Base-by-base conservation (phyloP, 1,284 basidiomycete genomes). In the Melampsora larici-populina region DNA sequence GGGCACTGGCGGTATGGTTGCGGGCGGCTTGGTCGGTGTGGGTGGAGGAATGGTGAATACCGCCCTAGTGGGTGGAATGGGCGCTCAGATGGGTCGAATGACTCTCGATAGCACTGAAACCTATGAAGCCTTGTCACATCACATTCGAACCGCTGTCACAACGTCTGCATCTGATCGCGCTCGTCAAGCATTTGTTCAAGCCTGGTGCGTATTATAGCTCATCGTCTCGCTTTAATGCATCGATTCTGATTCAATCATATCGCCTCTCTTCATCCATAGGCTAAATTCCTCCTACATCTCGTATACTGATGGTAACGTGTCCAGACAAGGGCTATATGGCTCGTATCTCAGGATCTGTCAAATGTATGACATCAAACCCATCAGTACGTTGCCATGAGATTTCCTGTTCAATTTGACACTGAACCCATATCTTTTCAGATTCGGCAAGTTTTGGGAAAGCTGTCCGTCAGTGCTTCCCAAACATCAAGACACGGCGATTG, bases 371-470 rank as follows among this genome's bases (percentile, higher is more conserved):
- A 92, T 94, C 80, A 91, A 91, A 79, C 92, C 94, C 82, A 93
- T 95, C 86, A 96, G 46, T 76, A 33, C 29, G 62, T 65, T 9
- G 9, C 18, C 8, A 24, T 1, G 29, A 13, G 8, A 18, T 46
- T 17, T 46, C 26, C 13, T 48, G 64, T 49, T 40, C 2, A 1
- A 55, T 21, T 18, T 26, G 40, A 58, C 26, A 21, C 40, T 63
- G 29, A n/a, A 7, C 5, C 55, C 33, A 46, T 58, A 24, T 11
- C 18, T 26, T 17, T 48, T 11, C 31, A 68, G 78, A 94, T 86
- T 93, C 93, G 60, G 93, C 94, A 79, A 94, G 93, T 5, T 88
- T 96, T 81, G 93, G 93, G 80, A 96, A 97, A 85, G 93, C 93
- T 69, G 94, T 97, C 82, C 88, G 93, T 79, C 88, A 92, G 77